Base-by-base conservation (phyloP, 2,329 filamentous ascomycete species). In the Tothia fuscella region DNA sequence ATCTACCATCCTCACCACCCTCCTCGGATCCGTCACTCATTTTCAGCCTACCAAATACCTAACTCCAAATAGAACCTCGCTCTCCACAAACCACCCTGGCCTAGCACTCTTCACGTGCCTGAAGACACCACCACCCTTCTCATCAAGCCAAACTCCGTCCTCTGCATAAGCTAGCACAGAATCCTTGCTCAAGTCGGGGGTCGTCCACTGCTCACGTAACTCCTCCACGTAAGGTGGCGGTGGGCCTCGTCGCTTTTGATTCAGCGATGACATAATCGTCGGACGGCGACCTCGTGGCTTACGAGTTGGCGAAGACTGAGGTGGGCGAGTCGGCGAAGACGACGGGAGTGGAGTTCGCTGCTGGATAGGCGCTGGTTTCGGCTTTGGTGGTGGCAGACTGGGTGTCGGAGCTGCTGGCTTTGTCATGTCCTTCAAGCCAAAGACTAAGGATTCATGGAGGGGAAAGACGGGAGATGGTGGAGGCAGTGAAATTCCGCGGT, bases 31-130 rank as follows among this genome's bases (percentile, higher is more conserved):
- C n/a, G 17, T 26, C 22, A 10, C 22, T n/a, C n/a, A n/a, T n/a
- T n/a, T 36, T 37, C 22, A 37, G n/a, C 35, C 39, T 20, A 67
- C 54, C 22, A 64, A 54, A 47, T 64, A 66, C 31, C 64, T 54
- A 45, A 65, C 56, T 2, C 61, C 64, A 17, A 62, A 55, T 9
- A 67, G 52, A 25, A 67, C 52, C 20, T 55, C 54, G 3, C 61
- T 55, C 49, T 67, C 64, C 19, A 48, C 49, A 45, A 67, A 68
- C 17, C 53, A 45, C 5, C 63, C 64, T 19, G 53, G 49, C 41
- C 61, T 52, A 45, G 61, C 60, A 33, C 59, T 55, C 32, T 51
- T 53, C 1, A 65, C 50, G 47, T 66, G 61, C 39, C 64, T 56
- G 40, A 64, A 46, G 32, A 56, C 49, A 19, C 49, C 48, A 9